Evolutionary conservation across 768 basidiomycete genomes (phyloP), one percentile per base, ranked within the genome.

Genomic region (Cubamyces lactineus): DNA sequence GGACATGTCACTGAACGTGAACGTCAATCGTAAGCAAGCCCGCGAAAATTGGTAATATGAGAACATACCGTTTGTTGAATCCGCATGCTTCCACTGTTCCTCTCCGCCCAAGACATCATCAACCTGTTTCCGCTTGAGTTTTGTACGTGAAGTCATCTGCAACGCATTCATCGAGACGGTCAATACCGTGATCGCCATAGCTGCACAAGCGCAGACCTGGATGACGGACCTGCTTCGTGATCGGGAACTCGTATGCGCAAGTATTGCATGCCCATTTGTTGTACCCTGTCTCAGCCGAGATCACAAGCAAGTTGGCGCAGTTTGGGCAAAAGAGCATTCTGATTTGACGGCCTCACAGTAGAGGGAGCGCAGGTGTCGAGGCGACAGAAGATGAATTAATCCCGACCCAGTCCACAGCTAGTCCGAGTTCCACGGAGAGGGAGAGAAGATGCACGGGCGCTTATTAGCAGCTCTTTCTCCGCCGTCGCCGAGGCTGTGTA

Each of bases 31-130:
- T 34, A 30, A 53, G 41, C 30, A 17, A 17, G 15, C 52, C 17
- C 23, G 46, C 23, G 21, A 3, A 57, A 19, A 19, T 17, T 26
- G 12, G 17, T 11, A 19, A 28, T 19, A 40, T 19, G 42, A 3
- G 23, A 12, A 68, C 80, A 53, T 45, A 92, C 94, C 87, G 67
- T 86, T 82, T 0, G 91, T 94, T 50, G 88, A 86, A 74, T 96
- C 96, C 2, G 95, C 96, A 73, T 97, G 91, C 58, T 88, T 89
- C 94, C 96, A 97, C 76, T 87, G 87, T 62, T 94, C 92, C 40
- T 92, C 94, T 3, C 94, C 95, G 53, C 96, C 97, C 26, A 98
- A 79, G 6, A 99, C 96, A 69, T 98, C 97, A 72, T 99, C 97
- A 13, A 94, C 89, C 67, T 88, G 84, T 70, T 98, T 98, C n/a